These are phyloP conservation scores for Lactifluus subvellereus DNA, from an alignment of 768 basidiomycete genomes.

Conservation along the genomic window DNA sequence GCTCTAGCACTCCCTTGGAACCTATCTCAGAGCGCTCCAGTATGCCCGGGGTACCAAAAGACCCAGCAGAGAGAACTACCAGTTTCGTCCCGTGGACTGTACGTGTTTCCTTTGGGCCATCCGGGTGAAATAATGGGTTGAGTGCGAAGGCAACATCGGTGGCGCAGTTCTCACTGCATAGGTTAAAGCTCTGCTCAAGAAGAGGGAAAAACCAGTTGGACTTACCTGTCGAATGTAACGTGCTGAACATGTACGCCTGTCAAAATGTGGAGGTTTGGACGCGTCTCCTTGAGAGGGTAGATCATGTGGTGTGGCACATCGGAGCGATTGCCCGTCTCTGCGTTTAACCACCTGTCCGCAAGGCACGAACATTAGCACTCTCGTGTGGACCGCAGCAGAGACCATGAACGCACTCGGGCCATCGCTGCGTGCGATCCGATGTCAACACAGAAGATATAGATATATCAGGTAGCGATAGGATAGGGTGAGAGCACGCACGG, in stretches of 20 bases:
- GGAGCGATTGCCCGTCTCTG: conserved; percentile 47
- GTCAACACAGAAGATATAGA: not conserved
- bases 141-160: conserved; percentile 35
- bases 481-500: conserved; percentile 20
- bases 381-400: not conserved
- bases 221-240: conserved; percentile 34
- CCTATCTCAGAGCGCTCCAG: conserved; percentile 51
- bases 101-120: conserved; percentile 1
- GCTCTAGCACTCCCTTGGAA: conserved; percentile 28
- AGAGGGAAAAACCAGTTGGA: not conserved
- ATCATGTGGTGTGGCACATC: conserved; percentile 44
- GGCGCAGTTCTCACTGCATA: conserved; percentile 32
- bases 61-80: conserved; percentile 37
- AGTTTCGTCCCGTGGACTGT: conserved; percentile 32
- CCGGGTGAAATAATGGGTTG: conserved; percentile 28
- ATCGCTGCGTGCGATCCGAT: conserved; percentile 36
- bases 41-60: conserved; percentile 43
- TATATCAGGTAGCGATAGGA: not conserved
- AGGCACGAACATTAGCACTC: not conserved
- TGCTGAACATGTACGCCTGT: conserved; percentile 34
- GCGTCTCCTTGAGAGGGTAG: conserved; percentile 30
- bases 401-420: conserved; percentile 41
- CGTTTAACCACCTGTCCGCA: conserved; percentile 47
- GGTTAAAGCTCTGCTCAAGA: not conserved
- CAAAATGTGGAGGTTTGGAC: conserved; percentile 31